Evolutionary conservation across 2,329 filamentous ascomycete species (phyloP).

Genomic region (Talaromyces sp.): DNA sequence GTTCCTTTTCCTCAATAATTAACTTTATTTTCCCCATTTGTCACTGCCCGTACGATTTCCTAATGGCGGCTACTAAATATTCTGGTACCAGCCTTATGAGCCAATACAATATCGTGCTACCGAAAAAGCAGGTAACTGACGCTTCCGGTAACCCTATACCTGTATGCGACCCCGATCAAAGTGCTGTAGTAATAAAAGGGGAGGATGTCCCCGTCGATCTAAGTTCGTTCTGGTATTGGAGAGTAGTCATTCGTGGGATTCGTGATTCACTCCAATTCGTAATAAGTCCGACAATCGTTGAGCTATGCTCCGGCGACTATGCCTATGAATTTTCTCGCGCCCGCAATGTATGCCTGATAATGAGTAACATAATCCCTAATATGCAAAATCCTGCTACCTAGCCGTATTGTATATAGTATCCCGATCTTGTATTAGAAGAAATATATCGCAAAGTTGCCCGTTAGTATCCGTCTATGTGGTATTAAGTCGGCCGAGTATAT

Average conservation of each 20-base stretch:
- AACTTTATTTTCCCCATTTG: conserved; percentile 6
- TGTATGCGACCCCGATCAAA: conserved; percentile 8
- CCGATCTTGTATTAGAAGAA: conserved; percentile 39
- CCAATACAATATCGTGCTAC: conserved; percentile 1
- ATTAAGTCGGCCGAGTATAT: conserved; percentile 24
- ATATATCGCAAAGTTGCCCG: conserved; percentile 39
- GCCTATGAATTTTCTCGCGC: conserved; percentile 14
- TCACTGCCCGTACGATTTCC: conserved; percentile 5
- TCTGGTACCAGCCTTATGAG: conserved; percentile 1
- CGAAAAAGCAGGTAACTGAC: neutral
- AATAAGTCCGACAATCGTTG: conserved; percentile 13
- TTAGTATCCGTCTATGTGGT: conserved; percentile 31
- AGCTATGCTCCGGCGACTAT: conserved; percentile 15
- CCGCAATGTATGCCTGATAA: conserved; percentile 20
- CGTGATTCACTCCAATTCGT: conserved; percentile 16
- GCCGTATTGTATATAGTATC: conserved; percentile 51
- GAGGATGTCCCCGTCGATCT: conserved; percentile 7
- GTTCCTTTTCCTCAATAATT: conserved; percentile 9
- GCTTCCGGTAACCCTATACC: conserved; percentile 1
- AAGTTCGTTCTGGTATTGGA: conserved; percentile 9
- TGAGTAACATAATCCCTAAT: conserved; percentile 31
- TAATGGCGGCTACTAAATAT: conserved; percentile 2
- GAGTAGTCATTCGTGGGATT: conserved; percentile 14
- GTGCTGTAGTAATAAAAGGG: conserved; percentile 10
- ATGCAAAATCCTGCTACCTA: conserved; percentile 23